Evolutionary conservation across 2,329 filamentous ascomycete species (phyloP).

Genomic region (Claviceps monticola): DNA sequence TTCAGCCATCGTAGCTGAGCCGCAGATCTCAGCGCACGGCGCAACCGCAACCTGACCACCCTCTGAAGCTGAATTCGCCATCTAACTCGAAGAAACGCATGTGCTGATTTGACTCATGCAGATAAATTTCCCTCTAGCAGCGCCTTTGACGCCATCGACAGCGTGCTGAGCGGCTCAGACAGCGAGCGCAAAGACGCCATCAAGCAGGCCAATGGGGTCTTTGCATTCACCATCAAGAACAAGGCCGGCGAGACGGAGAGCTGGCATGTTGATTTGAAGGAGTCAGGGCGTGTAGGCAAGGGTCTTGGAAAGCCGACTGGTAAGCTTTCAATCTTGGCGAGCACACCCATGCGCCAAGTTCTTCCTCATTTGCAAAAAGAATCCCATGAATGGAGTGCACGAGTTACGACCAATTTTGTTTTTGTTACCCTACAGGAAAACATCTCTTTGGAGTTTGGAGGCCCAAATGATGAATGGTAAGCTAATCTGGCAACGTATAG

Average conservation of each 20-base stretch:
- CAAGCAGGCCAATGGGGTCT: conserved; percentile 76
- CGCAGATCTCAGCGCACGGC: no score
- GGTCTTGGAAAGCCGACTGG: conserved; percentile 72
- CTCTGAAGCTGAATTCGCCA: no score
- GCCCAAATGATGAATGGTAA: no score
- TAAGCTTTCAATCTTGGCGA: conserved; percentile 26
- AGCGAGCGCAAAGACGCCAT: conserved; percentile 75
- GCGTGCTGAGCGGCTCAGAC: conserved; percentile 52
- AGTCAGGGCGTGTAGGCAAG: conserved; percentile 68
- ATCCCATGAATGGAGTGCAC: neutral
- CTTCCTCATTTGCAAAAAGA: neutral
- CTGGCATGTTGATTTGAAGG: conserved; percentile 95
- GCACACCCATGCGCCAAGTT: neutral
- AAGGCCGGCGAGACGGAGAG: conserved; percentile 59
- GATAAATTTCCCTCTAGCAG: conserved; percentile 78
- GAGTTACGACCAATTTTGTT: no score
- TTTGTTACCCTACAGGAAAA: no score
- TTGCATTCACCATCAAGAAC: conserved; percentile 91
- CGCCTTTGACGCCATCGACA: conserved; percentile 81
- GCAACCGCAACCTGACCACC: no score
- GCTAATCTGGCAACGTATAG: conserved; percentile 27
- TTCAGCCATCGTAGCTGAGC: no score
- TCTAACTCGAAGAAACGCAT: no score
- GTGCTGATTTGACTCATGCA: conserved; percentile 19
- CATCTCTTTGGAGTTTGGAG: no score